Evolutionary conservation across 352 stramenopile species (phyloP), one percentile per base, ranked within the genome.

Genomic region (Phytophthora pistaciae): DNA sequence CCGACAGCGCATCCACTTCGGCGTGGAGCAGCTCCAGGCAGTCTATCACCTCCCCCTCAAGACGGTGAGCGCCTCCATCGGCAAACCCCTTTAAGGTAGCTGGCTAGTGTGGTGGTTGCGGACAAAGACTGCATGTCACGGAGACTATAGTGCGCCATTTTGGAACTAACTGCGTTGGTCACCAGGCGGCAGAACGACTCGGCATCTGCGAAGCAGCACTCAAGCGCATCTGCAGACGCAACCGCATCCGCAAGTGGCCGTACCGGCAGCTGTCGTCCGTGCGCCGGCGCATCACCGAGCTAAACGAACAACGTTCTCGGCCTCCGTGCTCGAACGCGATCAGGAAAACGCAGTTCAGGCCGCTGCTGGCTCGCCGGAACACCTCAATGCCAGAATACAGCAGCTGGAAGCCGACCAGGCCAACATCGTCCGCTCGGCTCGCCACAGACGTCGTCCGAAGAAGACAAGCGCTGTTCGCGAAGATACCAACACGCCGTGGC

Each of bases 1-100:
- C 0, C 79, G 82, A 48, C 74, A 60, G 0, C 80, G 85, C 3
- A 65, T 91, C 48, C 80, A 94, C 72, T 91, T 94, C 29, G 52
- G 72, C 13, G 72, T 94, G 36, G 46, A 76, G 11, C 66, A 90
- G 27, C 77, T 95, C 10, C 82, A 92, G 74, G 55, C 77, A 1
- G 79, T 89, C 29, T 95, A 91, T 56, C 85, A 93, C 69, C 69
- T 93, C 56, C 88, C 88, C n/a, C 72, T 95, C 44, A 91, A 91
- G 77, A 80, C 69, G 75, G 85, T 91, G 59, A 77, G 80, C n/a
- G n/a, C n/a, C n/a, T n/a, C n/a, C n/a, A n/a, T n/a, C n/a, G n/a
- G n/a, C n/a, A n/a, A n/a, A n/a, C n/a, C n/a, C n/a, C n/a, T n/a
- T n/a, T n/a, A n/a, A n/a, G n/a, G n/a, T n/a, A n/a, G n/a, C n/a